phyloP scores from a whole-genome alignment of 192 early-diverging fungal genomes.

The Entophlyctis luteolus region DNA sequence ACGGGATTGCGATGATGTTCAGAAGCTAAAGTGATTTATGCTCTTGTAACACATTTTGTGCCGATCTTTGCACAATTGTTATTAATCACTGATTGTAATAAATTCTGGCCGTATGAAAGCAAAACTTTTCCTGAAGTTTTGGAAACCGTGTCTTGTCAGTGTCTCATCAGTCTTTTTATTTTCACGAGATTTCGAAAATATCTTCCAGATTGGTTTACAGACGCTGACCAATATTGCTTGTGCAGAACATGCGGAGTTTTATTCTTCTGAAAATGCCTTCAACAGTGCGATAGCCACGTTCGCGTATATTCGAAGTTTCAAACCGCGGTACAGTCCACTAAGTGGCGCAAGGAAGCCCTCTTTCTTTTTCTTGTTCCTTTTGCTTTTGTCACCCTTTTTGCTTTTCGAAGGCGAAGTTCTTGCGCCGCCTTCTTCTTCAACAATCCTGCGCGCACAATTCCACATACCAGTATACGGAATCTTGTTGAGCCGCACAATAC shows the following conservation, averaged over 20 bases:
- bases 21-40: constrained; percentile 17
- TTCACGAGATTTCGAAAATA: no score
- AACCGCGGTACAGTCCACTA: constrained; percentile 41
- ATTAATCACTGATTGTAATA: no score
- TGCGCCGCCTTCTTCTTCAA: constrained; percentile 47
- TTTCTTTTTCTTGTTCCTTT: background rate
- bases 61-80: no score
- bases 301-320: constrained; percentile 33
- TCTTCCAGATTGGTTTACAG: no score
- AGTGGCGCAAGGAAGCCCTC: constrained; percentile 7
- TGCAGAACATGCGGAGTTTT: no score
- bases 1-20: constrained; percentile 82
- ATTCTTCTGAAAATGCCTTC: constrained; percentile 5
- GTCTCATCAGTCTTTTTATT: no score
- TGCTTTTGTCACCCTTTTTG: background rate
- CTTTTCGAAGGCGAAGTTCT: background rate
- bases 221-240: no score
- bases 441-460: constrained; percentile 40
- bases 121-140: no score
- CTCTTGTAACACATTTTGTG: background rate
- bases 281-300: constrained; percentile 9
- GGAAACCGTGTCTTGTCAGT: no score
- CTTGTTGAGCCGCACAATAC: constrained; percentile 30
- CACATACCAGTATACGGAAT: constrained; percentile 49
- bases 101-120: no score